A percentile compares a stretch with the other conserved stretches of the same genome.
phyloP scores from a whole-genome alignment of 2,329 filamentous ascomycete genomes.

The Lasiodiplodia gonubiensis region DNA sequence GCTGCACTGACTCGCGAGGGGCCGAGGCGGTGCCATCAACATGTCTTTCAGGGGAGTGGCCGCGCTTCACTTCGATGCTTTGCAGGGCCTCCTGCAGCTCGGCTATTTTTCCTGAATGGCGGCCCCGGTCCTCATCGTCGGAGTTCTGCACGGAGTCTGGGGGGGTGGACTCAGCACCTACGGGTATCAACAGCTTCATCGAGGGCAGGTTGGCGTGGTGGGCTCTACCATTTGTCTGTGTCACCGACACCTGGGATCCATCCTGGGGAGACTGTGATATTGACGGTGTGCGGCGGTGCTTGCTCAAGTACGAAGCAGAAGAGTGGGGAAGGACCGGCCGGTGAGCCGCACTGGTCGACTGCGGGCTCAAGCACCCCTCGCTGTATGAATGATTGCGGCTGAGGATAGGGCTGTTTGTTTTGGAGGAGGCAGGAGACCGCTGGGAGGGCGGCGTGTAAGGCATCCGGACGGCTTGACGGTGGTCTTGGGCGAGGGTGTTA shows the following conservation, averaged over 20 bases:
- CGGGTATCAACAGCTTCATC: constrained; percentile 59
- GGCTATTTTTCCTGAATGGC: constrained; percentile 53
- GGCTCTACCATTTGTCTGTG: constrained; percentile 63
- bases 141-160: constrained; percentile 83
- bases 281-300: constrained; percentile 65
- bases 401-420: constrained; percentile 56
- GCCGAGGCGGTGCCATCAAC: constrained; percentile 32
- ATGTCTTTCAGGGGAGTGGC: constrained; percentile 60
- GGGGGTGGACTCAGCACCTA: constrained; percentile 87
- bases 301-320: constrained; percentile 66
- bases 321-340: constrained; percentile 60
- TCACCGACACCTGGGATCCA: constrained; percentile 38
- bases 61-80: constrained; percentile 72
- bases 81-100: constrained; percentile 84
- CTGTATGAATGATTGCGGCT: constrained; percentile 59
- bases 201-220: constrained; percentile 65
- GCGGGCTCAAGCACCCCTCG: constrained; percentile 40
- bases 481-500: constrained; percentile 41
- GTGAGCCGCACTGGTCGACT: constrained; percentile 42
- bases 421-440: constrained; percentile 64
- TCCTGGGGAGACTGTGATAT: constrained; percentile 39
- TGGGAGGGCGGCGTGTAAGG: constrained; percentile 85
- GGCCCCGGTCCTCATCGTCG: constrained; percentile 78
- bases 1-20: constrained; percentile 32
- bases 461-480: constrained; percentile 63